Base-by-base conservation (phyloP, 1,284 basidiomycete species). In the Fistulinella staudtii region DNA sequence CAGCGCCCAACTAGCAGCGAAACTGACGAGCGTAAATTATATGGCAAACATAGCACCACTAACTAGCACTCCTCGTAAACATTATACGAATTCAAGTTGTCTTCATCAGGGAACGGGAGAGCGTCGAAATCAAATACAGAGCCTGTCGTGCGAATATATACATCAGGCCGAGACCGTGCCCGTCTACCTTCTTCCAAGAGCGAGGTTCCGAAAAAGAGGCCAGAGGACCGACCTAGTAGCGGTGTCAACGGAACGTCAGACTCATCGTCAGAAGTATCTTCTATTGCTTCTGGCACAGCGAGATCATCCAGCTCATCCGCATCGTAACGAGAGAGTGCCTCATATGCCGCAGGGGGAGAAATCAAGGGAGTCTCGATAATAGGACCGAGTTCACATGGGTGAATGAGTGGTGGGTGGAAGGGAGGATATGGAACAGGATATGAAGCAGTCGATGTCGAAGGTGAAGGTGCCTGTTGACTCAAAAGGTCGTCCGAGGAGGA, bases 231-330 rank as follows among this genome's bases (percentile, higher is more conserved):
- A 55, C 72, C 72, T 39, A 77, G 57, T 18, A 82, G 81, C 36
- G 79, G 81, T n/a, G 82, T 81, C 11, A 75, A 75, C 17, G 73
- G 75, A 11, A 76, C 67, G 51, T 89, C 85, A 15, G 84, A 85
- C 69, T 88, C 86, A 67, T 89, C 85, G 66, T 88, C 85, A 36
- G 85, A 89, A 37, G 75, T 78, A 65, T 89, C 85, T 61, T 88
- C 85, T 70, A 88, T 85, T 39, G 83, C 81, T 57, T 88, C 86
- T 40, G 83, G 85, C 33, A 87, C 77, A 24, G 80, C 70, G 29
- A 79, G 70, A 54, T 83, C 79, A 57, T 84, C 82, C 54, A 77
- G 58, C 64, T 84, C 79, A 59, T 81, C 77, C 49, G 71, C 60
- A 57, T 79, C 71, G 54, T 71, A 74, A 54, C 80, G 83, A 42